Base-by-base conservation (phyloP, 352 stramenopile genomes). In the Pythium dissotocum region DNA sequence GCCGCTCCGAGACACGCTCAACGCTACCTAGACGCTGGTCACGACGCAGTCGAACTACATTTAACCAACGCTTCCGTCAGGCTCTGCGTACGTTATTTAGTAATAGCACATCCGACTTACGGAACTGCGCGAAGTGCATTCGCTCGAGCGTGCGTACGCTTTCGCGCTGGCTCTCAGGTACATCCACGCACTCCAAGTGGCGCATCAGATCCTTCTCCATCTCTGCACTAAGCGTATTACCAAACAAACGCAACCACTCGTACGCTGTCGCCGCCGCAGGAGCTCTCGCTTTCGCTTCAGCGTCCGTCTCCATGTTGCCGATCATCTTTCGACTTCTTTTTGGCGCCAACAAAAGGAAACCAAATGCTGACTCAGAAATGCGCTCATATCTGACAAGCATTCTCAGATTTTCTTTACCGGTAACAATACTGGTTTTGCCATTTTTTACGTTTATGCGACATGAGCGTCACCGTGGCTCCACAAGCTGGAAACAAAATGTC, bases 121-220 rank as follows among this genome's bases (percentile, higher is more conserved):
- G 52, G 32, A 82, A 80, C 44, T 80, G 67, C 5, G 76, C 75
- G 16, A 78, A 76, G 61, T 89, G 80, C 32, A 81, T 63, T 44
- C 70, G 73, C 42, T 85, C 65, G 54, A 90, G 63, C 33, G 75
- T 73, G 26, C 69, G 65, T 7, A 73, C 55, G 33, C 65, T 79
- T 26, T 61, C 58, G 12, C 58, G 71, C 36, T 85, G 77, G 28
- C 55, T 65, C 30, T 51, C 65, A 14, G 58, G 35, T 2, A 46
- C 48, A 1, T 61, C 32, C 9, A 58, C 70, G 32, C 54, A 58
- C 58, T 75, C 75, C 36, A 91, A 65, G 35, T 70, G 56, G 9
- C 72, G 61, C 30, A 89, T 63, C 8, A 87, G 73, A 56, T 86
- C 79, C 24, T 61, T 68, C 46, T 89, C 73, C 4, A 68, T 73